These are phyloP conservation scores for Firmiana major DNA, from an alignment of 345 rosid species.

Conservation along the genomic window DNA sequence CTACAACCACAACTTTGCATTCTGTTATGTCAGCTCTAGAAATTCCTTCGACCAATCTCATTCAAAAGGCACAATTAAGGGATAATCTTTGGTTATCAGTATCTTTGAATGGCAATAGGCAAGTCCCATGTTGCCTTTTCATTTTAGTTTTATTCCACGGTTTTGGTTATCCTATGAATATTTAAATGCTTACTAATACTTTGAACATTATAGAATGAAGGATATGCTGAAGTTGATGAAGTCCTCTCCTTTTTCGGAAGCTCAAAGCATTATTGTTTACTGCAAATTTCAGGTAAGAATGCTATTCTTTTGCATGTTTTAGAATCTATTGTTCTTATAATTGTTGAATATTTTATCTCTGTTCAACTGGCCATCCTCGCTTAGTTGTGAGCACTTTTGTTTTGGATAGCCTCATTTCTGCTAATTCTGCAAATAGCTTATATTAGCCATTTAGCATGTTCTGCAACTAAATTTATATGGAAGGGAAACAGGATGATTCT, in stretches of 20 bases:
- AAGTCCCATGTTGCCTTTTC: conserved; percentile 28
- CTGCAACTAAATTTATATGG: not conserved
- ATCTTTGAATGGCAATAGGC: conserved; percentile 73
- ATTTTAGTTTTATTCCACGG: conserved; percentile 1
- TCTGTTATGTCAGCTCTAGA: conserved; percentile 87
- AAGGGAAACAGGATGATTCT: not conserved
- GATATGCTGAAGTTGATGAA: conserved; percentile 65
- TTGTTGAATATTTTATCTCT: not conserved
- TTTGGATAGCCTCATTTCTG: not conserved
- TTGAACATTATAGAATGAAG: conserved; percentile 59
- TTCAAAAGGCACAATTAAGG: conserved; percentile 63
- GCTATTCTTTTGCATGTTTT: conserved; percentile 1
- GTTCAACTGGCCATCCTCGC: not conserved
- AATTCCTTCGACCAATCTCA: conserved; percentile 74
- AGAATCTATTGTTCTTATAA: not conserved
- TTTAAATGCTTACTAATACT: conserved; percentile 10
- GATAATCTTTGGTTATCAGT: conserved; percentile 77
- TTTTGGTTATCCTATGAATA: conserved; percentile 7
- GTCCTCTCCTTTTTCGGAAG: conserved; percentile 64
- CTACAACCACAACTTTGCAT: conserved; percentile 61
- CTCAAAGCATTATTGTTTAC: conserved; percentile 76
- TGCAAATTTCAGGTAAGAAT: conserved; percentile 89
- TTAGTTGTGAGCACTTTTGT: not conserved
- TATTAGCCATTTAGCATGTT: conserved; percentile 4
- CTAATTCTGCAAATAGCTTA: not conserved